Evolutionary conservation across 768 basidiomycete species (phyloP).

Genomic region (Termitomyces eurrhizus): DNA sequence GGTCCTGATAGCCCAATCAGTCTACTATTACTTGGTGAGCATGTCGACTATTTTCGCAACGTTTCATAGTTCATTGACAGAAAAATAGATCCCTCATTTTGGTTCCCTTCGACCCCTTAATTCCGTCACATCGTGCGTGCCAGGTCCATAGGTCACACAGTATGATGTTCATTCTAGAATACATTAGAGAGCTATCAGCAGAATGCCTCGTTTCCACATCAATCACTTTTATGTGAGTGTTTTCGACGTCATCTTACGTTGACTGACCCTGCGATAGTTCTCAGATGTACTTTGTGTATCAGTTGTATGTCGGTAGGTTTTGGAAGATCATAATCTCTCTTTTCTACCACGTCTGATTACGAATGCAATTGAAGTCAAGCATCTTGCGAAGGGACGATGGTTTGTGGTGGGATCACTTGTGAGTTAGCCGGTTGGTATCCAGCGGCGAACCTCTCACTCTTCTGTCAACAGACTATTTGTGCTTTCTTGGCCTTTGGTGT

Average conservation of each 20-base stretch:
- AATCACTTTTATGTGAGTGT: slow-evolving; percentile 38
- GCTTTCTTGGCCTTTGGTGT: not conserved
- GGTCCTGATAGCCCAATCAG: slow-evolving; percentile 35
- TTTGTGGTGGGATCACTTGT: not conserved
- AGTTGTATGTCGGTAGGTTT: slow-evolving; percentile 30
- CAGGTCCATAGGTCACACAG: not conserved
- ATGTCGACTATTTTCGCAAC: not conserved
- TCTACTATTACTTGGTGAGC: slow-evolving; percentile 40
- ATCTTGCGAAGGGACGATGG: not conserved
- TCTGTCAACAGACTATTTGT: not conserved
- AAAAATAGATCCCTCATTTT: slow-evolving; percentile 36
- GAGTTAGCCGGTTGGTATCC: not conserved
- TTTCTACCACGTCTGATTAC: not conserved
- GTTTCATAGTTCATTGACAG: not conserved
- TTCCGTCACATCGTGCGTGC: slow-evolving; percentile 35
- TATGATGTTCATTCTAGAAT: not conserved
- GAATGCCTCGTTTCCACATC: slow-evolving; percentile 40
- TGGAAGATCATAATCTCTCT: not conserved
- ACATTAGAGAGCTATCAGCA: slow-evolving; percentile 29
- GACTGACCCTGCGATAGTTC: slow-evolving; percentile 25
- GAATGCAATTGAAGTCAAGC: not conserved
- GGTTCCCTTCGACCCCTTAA: slow-evolving; percentile 34
- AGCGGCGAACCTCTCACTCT: not conserved
- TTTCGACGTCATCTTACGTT: not conserved
- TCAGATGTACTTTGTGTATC: slow-evolving; percentile 40